A percentile compares a stretch with the other conserved stretches of the same genome.
Conservation (phyloP, 2,329 filamentous ascomycete genomes). For the Diaporthe nobilis region DNA sequence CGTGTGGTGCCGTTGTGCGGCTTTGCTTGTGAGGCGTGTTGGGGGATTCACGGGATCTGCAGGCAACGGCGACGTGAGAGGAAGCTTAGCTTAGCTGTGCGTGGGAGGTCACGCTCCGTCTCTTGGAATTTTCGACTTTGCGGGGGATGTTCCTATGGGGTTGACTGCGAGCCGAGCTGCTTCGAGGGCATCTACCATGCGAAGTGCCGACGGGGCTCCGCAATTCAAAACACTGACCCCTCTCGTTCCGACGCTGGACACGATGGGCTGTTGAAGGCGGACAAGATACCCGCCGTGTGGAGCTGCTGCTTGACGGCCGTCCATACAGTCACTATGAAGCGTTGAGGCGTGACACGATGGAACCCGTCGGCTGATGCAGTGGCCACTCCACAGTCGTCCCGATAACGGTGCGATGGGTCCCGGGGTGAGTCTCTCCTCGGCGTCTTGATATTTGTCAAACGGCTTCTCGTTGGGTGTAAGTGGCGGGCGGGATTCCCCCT, state of each 20-base stretch:
- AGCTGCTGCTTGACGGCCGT: not conserved
- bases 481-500: constrained; percentile 16
- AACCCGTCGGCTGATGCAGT: constrained; percentile 4
- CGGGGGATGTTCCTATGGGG: not conserved
- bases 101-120: not conserved
- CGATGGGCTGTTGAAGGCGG: constrained; percentile 2
- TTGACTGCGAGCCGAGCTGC: not conserved
- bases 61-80: not conserved
- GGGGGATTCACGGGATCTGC: not conserved
- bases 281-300: constrained; percentile 10
- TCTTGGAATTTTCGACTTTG: not conserved
- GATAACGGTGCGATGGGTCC: constrained; percentile 25
- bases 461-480: constrained; percentile 22
- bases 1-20: not conserved
- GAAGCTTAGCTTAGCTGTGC: not conserved
- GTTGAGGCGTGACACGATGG: not conserved
- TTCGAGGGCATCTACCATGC: not conserved
- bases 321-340: not conserved
- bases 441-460: constrained; percentile 10
- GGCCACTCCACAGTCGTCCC: not conserved
- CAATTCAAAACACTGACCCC: constrained; percentile 16
- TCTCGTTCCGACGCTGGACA: constrained; percentile 14
- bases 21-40: not conserved
- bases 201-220: constrained; percentile 26
- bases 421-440: not conserved